Base-by-base conservation (phyloP, 441 rosid species). In the Adansonia rubrostipa region DNA sequence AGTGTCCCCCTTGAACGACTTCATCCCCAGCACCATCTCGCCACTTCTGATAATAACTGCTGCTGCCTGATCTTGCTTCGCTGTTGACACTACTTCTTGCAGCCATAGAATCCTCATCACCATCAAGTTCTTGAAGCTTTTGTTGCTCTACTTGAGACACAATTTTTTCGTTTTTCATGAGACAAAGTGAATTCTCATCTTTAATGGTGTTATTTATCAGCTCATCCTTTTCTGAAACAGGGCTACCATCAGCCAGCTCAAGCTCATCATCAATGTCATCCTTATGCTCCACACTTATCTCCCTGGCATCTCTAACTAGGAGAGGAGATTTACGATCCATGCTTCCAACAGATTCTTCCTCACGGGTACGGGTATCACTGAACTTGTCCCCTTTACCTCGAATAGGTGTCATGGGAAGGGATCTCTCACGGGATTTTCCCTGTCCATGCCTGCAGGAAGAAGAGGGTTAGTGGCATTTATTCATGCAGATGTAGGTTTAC, bases 51-150 rank as follows among this genome's bases (percentile, higher is more conserved):
- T 86, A 47, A 84, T 96, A 97, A 84, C 87, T 89, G 86, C 94
- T 90, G 87, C 95, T 93, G 42, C 92, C 93, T 62, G 98, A 92
- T 86, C 93, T 90, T 75, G 90, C 96, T 92, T 93, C 93, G 84
- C 97, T 92, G 80, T 87, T 88, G 79, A 92, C 98, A 76, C 97
- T 93, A 85, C 97, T 92, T 89, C 97, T 93, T 73, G 95, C 98
- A 64, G 93, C 93, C 85, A 85, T 93, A 40, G 87, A 85, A 53
- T 91, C 97, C 71, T 90, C 98, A 60, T 81, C 92, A 57, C 89
- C 93, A 76, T 92, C 96, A 50, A 74, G 48, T 82, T 91, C 97
- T 81, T 86, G 90, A 62, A 76, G 79, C 71, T 70, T 84, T 77
- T 81, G 76, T 68, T 75, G 88, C 65, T 87, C 92, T 45, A 72